These are phyloP conservation scores for Penicillium sp. DNA, from an alignment of 2,329 filamentous ascomycete genomes.

Conservation along the genomic window DNA sequence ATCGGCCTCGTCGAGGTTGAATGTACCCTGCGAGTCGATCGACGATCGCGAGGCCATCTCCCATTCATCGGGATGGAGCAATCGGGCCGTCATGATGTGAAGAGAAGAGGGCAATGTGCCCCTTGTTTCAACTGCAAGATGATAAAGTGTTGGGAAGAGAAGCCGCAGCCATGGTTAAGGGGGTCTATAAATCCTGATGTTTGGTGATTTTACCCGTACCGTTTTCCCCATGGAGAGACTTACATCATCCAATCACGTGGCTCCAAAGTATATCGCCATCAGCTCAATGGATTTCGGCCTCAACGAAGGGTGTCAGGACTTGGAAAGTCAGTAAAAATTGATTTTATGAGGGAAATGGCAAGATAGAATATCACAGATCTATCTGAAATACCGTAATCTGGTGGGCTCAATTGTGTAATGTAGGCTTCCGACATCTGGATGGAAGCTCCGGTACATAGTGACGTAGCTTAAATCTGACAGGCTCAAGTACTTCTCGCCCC, in stretches of 20 bases:
- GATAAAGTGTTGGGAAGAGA: neutral
- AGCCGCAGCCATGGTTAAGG: conserved; percentile 1
- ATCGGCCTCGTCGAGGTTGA: conserved; percentile 46
- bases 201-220: neutral
- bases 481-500: neutral
- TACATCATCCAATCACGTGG: conserved; percentile 8
- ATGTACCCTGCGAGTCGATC: conserved; percentile 41
- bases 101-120: conserved; percentile 14
- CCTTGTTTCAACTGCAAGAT: conserved; percentile 5
- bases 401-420: neutral
- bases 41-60: conserved; percentile 44
- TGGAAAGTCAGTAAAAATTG: too few relatives aligned
- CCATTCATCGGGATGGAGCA: conserved; percentile 45
- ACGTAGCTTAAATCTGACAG: conserved; percentile 3
- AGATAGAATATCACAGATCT: too few relatives aligned
- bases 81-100: conserved; percentile 38
- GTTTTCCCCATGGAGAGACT: conserved; percentile 1
- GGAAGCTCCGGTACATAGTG: conserved; percentile 2
- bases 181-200: neutral
- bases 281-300: neutral
- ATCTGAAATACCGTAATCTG: neutral
- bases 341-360: too few relatives aligned
- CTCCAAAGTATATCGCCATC: neutral
- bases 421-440: neutral
- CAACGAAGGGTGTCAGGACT: neutral